phyloP scores from a whole-genome alignment of 2,329 filamentous ascomycete genomes.

The Fusarium austroafricanum region DNA sequence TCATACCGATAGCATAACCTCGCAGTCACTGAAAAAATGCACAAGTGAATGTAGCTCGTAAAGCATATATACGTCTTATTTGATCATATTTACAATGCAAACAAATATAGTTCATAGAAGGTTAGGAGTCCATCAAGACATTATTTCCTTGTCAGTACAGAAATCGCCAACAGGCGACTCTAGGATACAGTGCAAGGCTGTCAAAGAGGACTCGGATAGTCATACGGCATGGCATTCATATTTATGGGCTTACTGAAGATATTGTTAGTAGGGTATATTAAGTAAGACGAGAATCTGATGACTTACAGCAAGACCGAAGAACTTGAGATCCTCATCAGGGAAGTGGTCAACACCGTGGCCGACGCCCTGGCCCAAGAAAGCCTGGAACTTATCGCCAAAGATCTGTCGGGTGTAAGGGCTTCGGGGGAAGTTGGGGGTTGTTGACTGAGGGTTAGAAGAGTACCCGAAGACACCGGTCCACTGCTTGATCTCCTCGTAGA shows the following conservation, averaged over 20 bases:
- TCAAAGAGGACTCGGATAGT: background rate
- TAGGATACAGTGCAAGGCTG: no score
- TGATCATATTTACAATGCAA: background rate
- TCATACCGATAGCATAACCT: no score
- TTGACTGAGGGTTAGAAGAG: conserved; percentile 7
- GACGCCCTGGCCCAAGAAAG: conserved; percentile 5
- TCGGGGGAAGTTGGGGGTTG: conserved; percentile 12
- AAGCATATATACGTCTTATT: background rate
- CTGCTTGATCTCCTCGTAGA: conserved; percentile 22
- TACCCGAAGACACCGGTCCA: conserved; percentile 21
- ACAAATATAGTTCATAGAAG: background rate
- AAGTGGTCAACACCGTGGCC: conserved; percentile 10
- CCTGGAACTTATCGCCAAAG: conserved; percentile 16
- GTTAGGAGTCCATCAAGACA: background rate
- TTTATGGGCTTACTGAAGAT: background rate
- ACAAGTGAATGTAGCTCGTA: no score
- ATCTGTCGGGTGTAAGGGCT: conserved; percentile 18
- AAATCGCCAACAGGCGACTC: no score
- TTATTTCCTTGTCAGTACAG: background rate
- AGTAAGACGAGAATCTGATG: background rate
- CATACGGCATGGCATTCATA: background rate
- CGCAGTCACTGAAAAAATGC: no score
- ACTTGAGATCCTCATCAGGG: conserved; percentile 20
- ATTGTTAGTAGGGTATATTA: background rate
- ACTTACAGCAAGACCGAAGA: conserved; percentile 19